A percentile compares a stretch with the other conserved stretches of the same genome.
Evolutionary conservation across 2,329 filamentous ascomycete species (phyloP).

Genomic region (Fusarium equiseti): DNA sequence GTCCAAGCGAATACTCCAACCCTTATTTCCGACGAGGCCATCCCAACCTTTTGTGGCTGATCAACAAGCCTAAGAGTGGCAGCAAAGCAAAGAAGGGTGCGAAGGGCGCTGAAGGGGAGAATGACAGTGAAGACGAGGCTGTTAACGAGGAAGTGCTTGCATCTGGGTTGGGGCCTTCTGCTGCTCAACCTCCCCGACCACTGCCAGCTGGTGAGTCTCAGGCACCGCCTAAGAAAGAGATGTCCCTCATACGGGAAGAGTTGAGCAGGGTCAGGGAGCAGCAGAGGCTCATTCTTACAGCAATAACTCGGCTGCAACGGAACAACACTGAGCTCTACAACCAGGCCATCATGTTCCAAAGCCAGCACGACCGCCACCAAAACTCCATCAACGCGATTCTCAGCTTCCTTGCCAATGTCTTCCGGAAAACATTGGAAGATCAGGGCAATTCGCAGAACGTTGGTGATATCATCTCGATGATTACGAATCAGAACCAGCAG

Average conservation of each 20-base stretch:
- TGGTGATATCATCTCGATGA: constrained; percentile 84
- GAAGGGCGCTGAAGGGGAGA: constrained; percentile 76
- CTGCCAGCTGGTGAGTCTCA: constrained; percentile 60
- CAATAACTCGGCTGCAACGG: constrained; percentile 82
- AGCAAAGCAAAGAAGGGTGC: constrained; percentile 68
- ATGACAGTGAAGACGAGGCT: constrained; percentile 73
- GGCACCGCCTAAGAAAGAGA: constrained; percentile 75
- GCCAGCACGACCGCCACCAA: constrained; percentile 94
- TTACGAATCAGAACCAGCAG: constrained; percentile 67
- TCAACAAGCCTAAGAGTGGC: constrained; percentile 91
- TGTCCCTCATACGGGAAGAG: constrained; percentile 82
- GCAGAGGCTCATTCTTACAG: constrained; percentile 85
- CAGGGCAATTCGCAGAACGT: constrained; percentile 81
- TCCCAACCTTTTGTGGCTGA: constrained; percentile 93
- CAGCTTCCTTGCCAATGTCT: constrained; percentile 96
- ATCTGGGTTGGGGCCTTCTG: constrained; percentile 38
- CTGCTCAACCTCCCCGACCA: constrained; percentile 47
- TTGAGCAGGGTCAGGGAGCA: constrained; percentile 85
- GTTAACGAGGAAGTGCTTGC: constrained; percentile 55
- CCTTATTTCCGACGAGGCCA: constrained; percentile 95
- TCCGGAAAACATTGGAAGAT: constrained; percentile 91
- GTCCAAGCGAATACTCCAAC: constrained; percentile 97
- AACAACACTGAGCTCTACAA: constrained; percentile 91
- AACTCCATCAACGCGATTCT: constrained; percentile 99
- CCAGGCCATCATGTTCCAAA: constrained; percentile 90